phyloP scores from a whole-genome alignment of 129 eudicot species.

The Saposhnikovia divaricata region DNA sequence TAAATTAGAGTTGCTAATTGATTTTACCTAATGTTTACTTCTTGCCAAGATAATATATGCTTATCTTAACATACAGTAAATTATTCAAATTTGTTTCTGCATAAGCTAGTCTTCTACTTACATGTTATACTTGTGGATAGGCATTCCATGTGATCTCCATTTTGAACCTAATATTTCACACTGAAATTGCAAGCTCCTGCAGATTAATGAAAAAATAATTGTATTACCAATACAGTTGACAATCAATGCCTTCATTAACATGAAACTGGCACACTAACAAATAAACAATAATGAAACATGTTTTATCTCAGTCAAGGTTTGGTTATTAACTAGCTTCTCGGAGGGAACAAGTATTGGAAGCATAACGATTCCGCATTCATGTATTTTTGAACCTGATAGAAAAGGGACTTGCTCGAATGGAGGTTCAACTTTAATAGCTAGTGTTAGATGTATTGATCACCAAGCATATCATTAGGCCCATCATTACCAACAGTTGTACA shows the following conservation, averaged over 20 bases:
- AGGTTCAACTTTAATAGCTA: conserved; percentile 76
- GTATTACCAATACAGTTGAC: not conserved
- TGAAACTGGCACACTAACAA: not conserved
- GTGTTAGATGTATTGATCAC: conserved; percentile 72
- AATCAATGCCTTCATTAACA: not conserved
- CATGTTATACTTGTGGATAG: not conserved
- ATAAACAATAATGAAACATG: too few species aligned
- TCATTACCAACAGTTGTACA: conserved; percentile 30
- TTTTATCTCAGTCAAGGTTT: not conserved
- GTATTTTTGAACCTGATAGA: not conserved
- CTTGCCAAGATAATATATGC: not conserved
- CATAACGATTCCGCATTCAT: not conserved
- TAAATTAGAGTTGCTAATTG: not conserved
- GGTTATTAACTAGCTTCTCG: not conserved
- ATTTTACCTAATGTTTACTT: not conserved
- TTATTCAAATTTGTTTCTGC: not conserved
- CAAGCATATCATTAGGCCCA: conserved; percentile 17
- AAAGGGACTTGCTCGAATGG: conserved; percentile 67
- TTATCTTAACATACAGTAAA: not conserved
- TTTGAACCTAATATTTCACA: not conserved
- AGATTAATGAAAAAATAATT: not conserved
- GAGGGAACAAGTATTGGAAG: not conserved
- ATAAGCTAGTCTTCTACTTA: not conserved
- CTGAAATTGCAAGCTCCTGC: not conserved
- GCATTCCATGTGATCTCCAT: not conserved